phyloP scores from a whole-genome alignment of 192 early-diverging fungal species.

The Linnemannia exigua region DNA sequence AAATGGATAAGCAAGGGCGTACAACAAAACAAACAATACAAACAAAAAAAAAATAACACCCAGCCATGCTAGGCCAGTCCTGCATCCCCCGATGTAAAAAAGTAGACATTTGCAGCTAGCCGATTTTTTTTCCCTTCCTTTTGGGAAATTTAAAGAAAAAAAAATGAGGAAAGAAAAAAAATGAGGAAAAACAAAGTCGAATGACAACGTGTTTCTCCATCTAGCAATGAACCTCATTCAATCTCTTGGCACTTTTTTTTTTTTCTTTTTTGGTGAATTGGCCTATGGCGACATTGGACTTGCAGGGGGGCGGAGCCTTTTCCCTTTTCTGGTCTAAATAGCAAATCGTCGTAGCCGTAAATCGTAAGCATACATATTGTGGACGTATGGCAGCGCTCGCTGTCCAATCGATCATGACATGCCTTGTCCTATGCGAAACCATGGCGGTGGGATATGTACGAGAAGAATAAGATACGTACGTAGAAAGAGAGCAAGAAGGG shows the following conservation, averaged over 20 bases:
- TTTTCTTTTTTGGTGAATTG: neutral
- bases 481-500: no score
- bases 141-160: neutral
- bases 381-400: no score
- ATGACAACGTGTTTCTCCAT: neutral
- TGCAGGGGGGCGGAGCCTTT: neutral
- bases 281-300: slow-evolving; percentile 14
- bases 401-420: no score
- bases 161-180: neutral
- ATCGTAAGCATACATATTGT: no score
- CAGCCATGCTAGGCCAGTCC: neutral
- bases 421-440: no score
- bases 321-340: neutral
- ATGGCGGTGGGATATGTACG: no score
- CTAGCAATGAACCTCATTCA: neutral
- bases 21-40: neutral
- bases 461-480: no score
- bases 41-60: neutral
- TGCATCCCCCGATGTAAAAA: neutral
- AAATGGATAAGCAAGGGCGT: neutral
- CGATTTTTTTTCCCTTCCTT: neutral
- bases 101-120: neutral
- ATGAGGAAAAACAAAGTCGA: neutral
- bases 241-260: neutral
- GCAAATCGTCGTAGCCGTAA: neutral